A percentile compares a stretch with the other conserved stretches of the same genome.
Conservation (phyloP, 129 eudicot species). For the Pseudognaphalium luteoalbum region DNA sequence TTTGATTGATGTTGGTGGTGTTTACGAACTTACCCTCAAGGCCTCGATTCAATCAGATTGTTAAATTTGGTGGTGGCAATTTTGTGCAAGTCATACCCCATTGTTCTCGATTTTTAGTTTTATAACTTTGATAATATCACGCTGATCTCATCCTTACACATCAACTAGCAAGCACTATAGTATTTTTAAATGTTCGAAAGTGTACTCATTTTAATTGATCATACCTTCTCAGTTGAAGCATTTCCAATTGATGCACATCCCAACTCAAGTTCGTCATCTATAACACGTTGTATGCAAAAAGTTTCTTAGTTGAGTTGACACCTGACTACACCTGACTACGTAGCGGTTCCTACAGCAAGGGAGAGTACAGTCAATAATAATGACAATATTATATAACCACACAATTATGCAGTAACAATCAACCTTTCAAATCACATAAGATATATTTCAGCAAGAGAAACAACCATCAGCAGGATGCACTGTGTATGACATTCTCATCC, state of each 20-base stretch:
- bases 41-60: no score
- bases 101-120: no score
- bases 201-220: neutral
- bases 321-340: conserved; percentile 47
- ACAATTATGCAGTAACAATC: neutral
- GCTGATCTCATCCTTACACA: no score
- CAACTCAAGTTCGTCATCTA: conserved; percentile 61
- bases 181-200: no score
- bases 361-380: neutral
- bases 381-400: neutral
- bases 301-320: conserved; percentile 50
- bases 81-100: no score
- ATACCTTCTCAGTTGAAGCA: conserved; percentile 66
- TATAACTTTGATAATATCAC: no score
- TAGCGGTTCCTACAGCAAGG: conserved; percentile 51
- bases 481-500: conserved; percentile 49
- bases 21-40: no score
- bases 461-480: conserved; percentile 65
- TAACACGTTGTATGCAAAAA: conserved; percentile 36
- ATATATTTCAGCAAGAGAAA: conserved; percentile 62
- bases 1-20: no score
- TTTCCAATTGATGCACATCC: conserved; percentile 67
- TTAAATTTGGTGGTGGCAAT: no score
- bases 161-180: no score
- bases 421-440: conserved; percentile 75